Evolutionary conservation across 225 moss, liverwort and hornwort species (phyloP), one percentile per base, ranked within the genome.

Genomic region (Physcomitrellopsis africana): DNA sequence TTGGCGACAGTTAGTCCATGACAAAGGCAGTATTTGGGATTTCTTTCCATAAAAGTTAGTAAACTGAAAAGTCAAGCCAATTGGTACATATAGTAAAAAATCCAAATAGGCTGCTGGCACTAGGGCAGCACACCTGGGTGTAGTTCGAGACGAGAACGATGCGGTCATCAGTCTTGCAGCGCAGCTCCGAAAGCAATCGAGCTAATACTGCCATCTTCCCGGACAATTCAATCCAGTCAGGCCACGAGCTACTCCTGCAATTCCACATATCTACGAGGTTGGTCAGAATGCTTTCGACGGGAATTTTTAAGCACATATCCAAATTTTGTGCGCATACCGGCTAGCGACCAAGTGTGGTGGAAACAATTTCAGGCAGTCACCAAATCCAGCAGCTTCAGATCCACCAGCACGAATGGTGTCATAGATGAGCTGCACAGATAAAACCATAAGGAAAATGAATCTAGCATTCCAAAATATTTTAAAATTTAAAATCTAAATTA

Each of bases 101-200:
- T 43, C 59, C 20, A 79, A 76, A 63, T 46, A 70, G 10, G 49
- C 49, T 64, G 48, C 55, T 55, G 27, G 19, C 51, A 51, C 32
- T 60, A 58, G 27, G 43, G 45, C 15, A 65, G 27, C 51, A 43
- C 18, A 96, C 96, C 85, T 97, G 97, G 70, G 97, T 97, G 68
- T 97, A 97, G 58, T 97, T 97, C 37, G 97, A 97, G 77, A 97
- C 97, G 17, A 97, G 86, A 37, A 97, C 97, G 79, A 97, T 97
- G 69, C 97, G 89, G 76, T 97, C 97, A 80, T 97, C 93, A 6
- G 94, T 97, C 67, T 92, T 86, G 66, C 94, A 88, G 1, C 97
- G 94, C 71, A 97, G 84, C 68, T 94, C 91, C 65, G 91, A 95
- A 16, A 97, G 86, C 73, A 97, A 80, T 52, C 94, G 94, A 27